These are phyloP conservation scores for Scedosporium apiospermum DNA, from an alignment of 2,329 filamentous ascomycete genomes.

Conservation along the genomic window DNA sequence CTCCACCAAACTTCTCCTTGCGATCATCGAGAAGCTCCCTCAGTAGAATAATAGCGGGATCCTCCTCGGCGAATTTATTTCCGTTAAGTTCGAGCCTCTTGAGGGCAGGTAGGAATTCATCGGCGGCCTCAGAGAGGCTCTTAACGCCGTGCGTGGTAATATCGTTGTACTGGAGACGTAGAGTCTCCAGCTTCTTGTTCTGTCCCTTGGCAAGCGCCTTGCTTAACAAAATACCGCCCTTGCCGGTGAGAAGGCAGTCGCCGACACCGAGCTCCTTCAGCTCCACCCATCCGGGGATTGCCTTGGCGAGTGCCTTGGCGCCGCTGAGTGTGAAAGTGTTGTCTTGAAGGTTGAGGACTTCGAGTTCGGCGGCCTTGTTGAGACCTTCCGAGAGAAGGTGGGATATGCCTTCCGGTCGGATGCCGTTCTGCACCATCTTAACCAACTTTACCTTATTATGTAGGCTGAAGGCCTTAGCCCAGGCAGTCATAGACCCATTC, in stretches of 20 bases:
- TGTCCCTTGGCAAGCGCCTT: conserved; percentile 63
- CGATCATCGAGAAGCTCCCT: conserved; percentile 64
- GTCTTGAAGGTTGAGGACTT: conserved; percentile 85
- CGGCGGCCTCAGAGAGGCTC: conserved; percentile 58
- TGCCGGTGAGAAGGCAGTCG: conserved; percentile 73
- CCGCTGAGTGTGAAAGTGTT: conserved; percentile 88
- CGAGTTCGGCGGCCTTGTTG: conserved; percentile 55
- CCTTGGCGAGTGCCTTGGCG: conserved; percentile 66
- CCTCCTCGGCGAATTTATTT: conserved; percentile 87
- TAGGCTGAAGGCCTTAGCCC: conserved; percentile 79
- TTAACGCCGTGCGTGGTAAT: conserved; percentile 71
- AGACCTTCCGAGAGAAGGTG: conserved; percentile 73
- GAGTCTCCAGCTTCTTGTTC: conserved; percentile 69
- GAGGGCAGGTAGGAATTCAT: conserved; percentile 60
- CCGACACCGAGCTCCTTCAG: conserved; percentile 80
- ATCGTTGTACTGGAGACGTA: conserved; percentile 90
- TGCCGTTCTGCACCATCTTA: conserved; percentile 98
- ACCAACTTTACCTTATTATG: conserved; percentile 75
- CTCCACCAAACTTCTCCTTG: conserved; percentile 63
- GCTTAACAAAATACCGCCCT: conserved; percentile 66
- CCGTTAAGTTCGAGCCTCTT: conserved; percentile 90
- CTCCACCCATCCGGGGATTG: conserved; percentile 63
- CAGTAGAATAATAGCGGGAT: conserved; percentile 59
- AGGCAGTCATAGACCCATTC: conserved; percentile 91
- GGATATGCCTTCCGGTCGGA: conserved; percentile 84